phyloP scores from a whole-genome alignment of 2,329 filamentous ascomycete genomes.

The Dendrostoma leiphaemia region DNA sequence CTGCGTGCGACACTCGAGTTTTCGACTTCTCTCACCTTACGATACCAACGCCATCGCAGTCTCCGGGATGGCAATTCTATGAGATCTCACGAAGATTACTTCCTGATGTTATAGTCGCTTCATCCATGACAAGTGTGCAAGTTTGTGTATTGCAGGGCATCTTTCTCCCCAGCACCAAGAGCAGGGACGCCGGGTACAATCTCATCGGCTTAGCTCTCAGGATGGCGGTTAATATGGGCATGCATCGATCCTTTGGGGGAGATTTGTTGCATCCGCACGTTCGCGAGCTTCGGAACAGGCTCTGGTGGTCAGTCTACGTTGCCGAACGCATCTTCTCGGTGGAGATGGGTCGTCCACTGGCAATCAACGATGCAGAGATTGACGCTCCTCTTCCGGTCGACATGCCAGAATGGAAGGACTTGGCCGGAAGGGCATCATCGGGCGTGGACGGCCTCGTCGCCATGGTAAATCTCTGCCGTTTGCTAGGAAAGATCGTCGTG shows the following conservation, averaged over 20 bases:
- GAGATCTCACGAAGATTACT: not conserved
- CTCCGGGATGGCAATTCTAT: not conserved
- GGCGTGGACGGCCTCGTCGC: not conserved
- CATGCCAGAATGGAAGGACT: not conserved
- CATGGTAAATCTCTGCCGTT: not conserved
- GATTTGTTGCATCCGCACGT: not conserved
- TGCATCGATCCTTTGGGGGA: not conserved
- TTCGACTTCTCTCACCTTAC: not conserved
- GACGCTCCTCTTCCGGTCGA: not conserved
- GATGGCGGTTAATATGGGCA: not conserved
- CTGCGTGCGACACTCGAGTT: not conserved
- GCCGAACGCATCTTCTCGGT: not conserved
- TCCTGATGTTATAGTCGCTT: not conserved
- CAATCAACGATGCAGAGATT: not conserved
- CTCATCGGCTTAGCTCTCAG: not conserved
- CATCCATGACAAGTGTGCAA: not conserved
- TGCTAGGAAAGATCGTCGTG: not conserved
- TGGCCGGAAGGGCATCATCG: not conserved
- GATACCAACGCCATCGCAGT: not conserved
- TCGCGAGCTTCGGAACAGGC: not conserved
- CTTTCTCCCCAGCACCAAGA: not conserved
- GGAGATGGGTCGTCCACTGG: not conserved
- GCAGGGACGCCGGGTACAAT: not conserved
- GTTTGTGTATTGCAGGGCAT: not conserved
- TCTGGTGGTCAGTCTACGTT: slow-evolving; percentile 1